These are phyloP conservation scores for Gillenia trifoliata DNA, from an alignment of 306 rosid genomes.

Conservation along the genomic window DNA sequence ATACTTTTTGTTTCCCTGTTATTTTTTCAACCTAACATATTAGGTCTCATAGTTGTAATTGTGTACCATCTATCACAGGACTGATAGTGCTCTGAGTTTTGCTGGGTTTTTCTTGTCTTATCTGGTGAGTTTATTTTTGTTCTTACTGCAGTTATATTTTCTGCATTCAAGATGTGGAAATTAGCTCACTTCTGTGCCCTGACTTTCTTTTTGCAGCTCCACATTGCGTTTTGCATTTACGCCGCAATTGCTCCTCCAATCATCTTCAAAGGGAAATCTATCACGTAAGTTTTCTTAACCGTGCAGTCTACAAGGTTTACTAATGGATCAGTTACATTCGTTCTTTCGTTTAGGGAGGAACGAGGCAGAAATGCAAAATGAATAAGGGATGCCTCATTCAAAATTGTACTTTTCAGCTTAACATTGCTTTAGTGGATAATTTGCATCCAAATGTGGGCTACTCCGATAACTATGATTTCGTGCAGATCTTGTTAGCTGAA, in stretches of 20 bases:
- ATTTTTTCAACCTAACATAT: not conserved
- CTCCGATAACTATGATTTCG: not conserved
- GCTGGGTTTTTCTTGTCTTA: slow-evolving; percentile 81
- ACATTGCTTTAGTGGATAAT: not conserved
- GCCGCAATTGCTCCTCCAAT: slow-evolving; percentile 87
- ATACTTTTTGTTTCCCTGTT: not conserved
- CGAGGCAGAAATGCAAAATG: not conserved
- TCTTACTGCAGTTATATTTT: slow-evolving; percentile 17
- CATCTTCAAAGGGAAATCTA: slow-evolving; percentile 74
- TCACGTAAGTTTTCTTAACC: slow-evolving; percentile 56
- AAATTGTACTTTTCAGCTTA: not conserved
- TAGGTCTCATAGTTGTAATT: slow-evolving; percentile 13
- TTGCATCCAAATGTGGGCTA: not conserved
- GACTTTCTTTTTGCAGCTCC: slow-evolving; percentile 51
- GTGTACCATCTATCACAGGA: slow-evolving; percentile 51
- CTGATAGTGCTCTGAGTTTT: slow-evolving; percentile 91
- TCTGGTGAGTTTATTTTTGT: slow-evolving; percentile 38
- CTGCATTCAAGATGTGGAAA: slow-evolving; percentile 14
- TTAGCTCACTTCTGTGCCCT: slow-evolving; percentile 17
- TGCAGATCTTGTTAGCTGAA: not conserved
- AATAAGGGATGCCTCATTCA: not conserved
- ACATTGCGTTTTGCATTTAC: slow-evolving; percentile 75
- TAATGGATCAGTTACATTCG: not conserved
- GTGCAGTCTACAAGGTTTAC: not conserved
- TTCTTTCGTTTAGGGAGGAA: not conserved